Base-by-base conservation (phyloP, 2,329 filamentous ascomycete genomes). In the Colletotrichum shisoi region DNA sequence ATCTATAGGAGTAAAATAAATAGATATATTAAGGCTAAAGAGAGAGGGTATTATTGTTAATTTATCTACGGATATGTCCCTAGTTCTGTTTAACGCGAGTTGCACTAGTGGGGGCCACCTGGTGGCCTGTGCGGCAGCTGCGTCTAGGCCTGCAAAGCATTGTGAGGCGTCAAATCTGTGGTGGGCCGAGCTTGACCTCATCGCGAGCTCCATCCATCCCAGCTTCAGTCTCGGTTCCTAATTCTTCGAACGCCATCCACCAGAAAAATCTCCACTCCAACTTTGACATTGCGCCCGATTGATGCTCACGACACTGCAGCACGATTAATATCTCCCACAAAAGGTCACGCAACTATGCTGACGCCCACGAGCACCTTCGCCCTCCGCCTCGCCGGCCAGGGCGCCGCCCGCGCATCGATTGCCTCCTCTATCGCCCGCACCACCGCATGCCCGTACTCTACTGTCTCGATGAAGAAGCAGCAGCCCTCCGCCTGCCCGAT, bases 311-410 rank as follows among this genome's bases (percentile, higher is more conserved):
- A 24, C 24, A n/a, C 2, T n/a, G n/a, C 13, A 8, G 40, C 37
- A 13, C 17, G 9, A 49, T 12, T 17, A 13, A 46, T 15, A 27
- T 12, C 15, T n/a, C 37, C 15, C 27, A 1, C 7, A n/a, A 31
- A 19, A 44, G 49, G 45, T 46, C 56, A 57, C 5, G 1, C 11
- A 63, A 65, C 44, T 21, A 77, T 77, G 76, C 68, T 77, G 63
- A 72, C 72, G 44, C 70, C 72, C 44, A 73, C 75, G 57, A 72
- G 75, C 48, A 74, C 72, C 5, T 73, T 78, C 57, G 75, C 76
- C 62, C 71, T 74, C 37, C 71, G 76, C 71, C 70, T 75, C 60
- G 69, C 71, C 65, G 74, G 75, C 62, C 68, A 73, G 8, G 71
- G 63, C 53, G 70, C 71, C 56, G 61, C 54, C 31, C 62, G 68